Base-by-base conservation (phyloP, 2,329 filamentous ascomycete species). In the Onygena corvina region DNA sequence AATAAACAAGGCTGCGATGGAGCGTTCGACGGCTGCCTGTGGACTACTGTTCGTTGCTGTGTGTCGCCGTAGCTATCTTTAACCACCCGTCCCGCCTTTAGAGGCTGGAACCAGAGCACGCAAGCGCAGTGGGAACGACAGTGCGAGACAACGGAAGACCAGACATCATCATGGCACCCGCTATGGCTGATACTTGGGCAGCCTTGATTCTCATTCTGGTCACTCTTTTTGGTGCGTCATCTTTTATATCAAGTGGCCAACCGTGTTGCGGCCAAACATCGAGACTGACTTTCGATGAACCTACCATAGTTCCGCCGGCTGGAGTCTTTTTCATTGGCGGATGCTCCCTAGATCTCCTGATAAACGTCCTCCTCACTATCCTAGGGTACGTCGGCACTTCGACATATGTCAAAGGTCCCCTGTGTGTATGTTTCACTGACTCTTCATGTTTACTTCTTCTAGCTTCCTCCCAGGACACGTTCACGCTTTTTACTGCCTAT, bases 401-500 rank as follows among this genome's bases (percentile, higher is more conserved):
- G 18, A 45, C 38, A 52, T 35, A 50, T 23, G n/a, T 48, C 50
- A 49, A 50, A 51, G 52, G 30, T 55, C 34, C 20, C 9, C 6
- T 12, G 14, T 8, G 27, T 5, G 25, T 47, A 25, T 8, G 25
- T 36, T 20, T 6, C 4, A 14, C 23, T 46, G 5, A 31, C 21
- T 36, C 25, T 34, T 16, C 14, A 16, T 25, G 4, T 25, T 23
- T 7, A 20, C 14, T 16, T 8, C 11, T 29, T n/a, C n/a, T 52
- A 79, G 78, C n/a, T 85, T 82, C 64, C 67, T 92, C 46, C 86
- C 86, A 0, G 86, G 85, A 5, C 81, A 87, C 57, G 76, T 90
- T 35, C 81, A 88, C 62, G 84, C 84, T 36, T 88, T 89, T 65
- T 92, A 89, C 63, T 57, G 87, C 53, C 80, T 88, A 66, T 93